Conservation (phyloP, 352 stramenopile species). For the Pythium plurisporium region DNA sequence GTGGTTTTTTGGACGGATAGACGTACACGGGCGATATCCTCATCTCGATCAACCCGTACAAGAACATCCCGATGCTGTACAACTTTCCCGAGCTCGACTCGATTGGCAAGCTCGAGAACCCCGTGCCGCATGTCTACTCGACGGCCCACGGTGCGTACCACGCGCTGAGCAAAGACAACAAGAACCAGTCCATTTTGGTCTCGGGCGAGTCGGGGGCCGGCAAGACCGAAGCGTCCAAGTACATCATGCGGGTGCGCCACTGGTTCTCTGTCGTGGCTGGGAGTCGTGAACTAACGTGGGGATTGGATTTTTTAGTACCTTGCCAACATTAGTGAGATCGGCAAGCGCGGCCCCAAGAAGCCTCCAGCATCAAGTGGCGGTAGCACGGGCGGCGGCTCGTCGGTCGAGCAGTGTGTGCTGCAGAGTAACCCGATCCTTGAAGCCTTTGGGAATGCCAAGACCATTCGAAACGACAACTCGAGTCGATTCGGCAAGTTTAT, state of each 20-base stretch:
- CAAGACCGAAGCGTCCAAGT: slow-evolving; percentile 89
- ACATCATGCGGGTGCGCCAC: slow-evolving; percentile 87
- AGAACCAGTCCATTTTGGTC: slow-evolving; percentile 86
- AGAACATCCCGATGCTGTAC: slow-evolving; percentile 91
- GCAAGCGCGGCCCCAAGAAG: slow-evolving; percentile 66
- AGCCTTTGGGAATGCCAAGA: slow-evolving; percentile 93
- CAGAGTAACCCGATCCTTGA: slow-evolving; percentile 92
- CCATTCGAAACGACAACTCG: slow-evolving; percentile 95
- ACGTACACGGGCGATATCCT: slow-evolving; percentile 94
- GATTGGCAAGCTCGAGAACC: slow-evolving; percentile 83
- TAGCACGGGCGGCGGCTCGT: slow-evolving; percentile 34
- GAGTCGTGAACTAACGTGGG: too few species aligned
- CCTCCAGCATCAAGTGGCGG: slow-evolving; percentile 42
- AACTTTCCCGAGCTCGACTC: slow-evolving; percentile 88
- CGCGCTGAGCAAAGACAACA: slow-evolving; percentile 66
- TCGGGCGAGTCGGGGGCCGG: slow-evolving; percentile 83
- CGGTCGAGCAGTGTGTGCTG: slow-evolving; percentile 88
- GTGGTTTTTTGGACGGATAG: too few species aligned
- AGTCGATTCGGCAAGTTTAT: slow-evolving; percentile 97
- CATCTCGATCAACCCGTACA: slow-evolving; percentile 97
- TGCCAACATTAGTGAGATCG: slow-evolving; percentile 88
- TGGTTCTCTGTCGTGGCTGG: too few species aligned
- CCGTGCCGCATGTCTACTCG: slow-evolving; percentile 82
- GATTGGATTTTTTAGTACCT: slow-evolving; percentile 76
- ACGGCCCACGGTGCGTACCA: slow-evolving; percentile 82